phyloP scores from a whole-genome alignment of 2,329 filamentous ascomycete species.

The Daldinia sp. region DNA sequence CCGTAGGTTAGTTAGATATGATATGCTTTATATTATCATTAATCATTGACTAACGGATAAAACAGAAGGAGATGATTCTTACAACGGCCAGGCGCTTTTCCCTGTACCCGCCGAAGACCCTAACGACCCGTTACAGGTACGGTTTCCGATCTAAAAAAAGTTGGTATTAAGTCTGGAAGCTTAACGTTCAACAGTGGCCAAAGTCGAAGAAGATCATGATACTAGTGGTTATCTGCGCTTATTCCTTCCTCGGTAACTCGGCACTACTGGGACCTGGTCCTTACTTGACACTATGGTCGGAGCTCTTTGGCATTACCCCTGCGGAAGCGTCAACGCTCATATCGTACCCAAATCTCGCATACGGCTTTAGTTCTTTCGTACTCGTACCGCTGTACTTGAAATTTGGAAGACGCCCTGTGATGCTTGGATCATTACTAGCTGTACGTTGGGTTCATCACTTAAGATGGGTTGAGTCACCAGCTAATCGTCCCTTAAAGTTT shows the following conservation, averaged over 20 bases:
- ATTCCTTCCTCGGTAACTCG: conserved; percentile 70
- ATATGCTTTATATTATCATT: not conserved
- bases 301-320: conserved; percentile 64
- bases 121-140: conserved; percentile 68
- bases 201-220: conserved; percentile 68
- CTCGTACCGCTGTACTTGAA: conserved; percentile 69
- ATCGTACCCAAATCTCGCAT: conserved; percentile 71
- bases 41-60: not conserved
- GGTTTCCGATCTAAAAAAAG: not conserved
- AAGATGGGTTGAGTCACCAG: not conserved
- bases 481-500: conserved; percentile 48
- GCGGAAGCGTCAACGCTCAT: conserved; percentile 66
- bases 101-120: conserved; percentile 71
- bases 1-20: conserved; percentile 44
- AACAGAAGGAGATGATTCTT: conserved; percentile 69
- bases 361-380: conserved; percentile 68
- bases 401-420: conserved; percentile 58
- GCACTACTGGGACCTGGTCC: conserved; percentile 68
- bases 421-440: conserved; percentile 56
- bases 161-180: not conserved
- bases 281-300: conserved; percentile 67
- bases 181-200: conserved; percentile 58
- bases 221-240: conserved; percentile 64
- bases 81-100: conserved; percentile 70
- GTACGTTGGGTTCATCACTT: conserved; percentile 44